A percentile compares a stretch with the other conserved stretches of the same genome.
Evolutionary conservation across 768 basidiomycete genomes (phyloP).

Genomic region (Pulveroboletus sp.): DNA sequence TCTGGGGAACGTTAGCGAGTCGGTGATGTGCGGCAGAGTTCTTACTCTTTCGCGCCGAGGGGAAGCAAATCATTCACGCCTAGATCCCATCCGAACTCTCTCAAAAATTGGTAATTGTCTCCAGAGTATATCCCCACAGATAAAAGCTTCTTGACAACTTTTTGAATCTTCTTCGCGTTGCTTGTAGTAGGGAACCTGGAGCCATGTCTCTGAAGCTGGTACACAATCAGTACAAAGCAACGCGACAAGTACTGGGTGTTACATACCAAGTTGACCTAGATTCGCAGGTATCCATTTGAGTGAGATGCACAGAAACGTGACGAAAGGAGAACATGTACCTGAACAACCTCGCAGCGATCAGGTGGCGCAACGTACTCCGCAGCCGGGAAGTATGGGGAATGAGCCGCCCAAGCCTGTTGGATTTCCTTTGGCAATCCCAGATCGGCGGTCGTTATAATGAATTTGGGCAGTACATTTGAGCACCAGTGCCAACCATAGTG

Average conservation of each 20-base stretch:
- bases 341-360: slow-evolving; percentile 48
- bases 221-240: slow-evolving; percentile 2
- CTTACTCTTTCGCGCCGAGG: slow-evolving; percentile 65
- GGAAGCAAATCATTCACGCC: slow-evolving; percentile 60
- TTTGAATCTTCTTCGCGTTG: slow-evolving; percentile 40
- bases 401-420: slow-evolving; percentile 51
- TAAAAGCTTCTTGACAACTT: slow-evolving; percentile 54
- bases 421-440: slow-evolving; percentile 20
- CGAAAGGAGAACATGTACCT: slow-evolving; percentile 36
- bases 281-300: not conserved
- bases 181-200: slow-evolving; percentile 69
- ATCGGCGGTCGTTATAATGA: not conserved
- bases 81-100: slow-evolving; percentile 55
- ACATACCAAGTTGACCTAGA: slow-evolving; percentile 31
- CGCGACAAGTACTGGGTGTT: no score
- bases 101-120: slow-evolving; percentile 53
- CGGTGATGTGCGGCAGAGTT: not conserved
- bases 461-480: not conserved
- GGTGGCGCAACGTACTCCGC: slow-evolving; percentile 47
- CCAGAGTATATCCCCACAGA: slow-evolving; percentile 44
- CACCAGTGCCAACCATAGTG: slow-evolving; percentile 8
- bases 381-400: slow-evolving; percentile 57
- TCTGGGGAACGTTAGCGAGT: slow-evolving; percentile 25
- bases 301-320: not conserved
- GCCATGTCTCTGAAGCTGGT: slow-evolving; percentile 77